phyloP scores from a whole-genome alignment of 305 asterid species.

The Fraxinus sp. region DNA sequence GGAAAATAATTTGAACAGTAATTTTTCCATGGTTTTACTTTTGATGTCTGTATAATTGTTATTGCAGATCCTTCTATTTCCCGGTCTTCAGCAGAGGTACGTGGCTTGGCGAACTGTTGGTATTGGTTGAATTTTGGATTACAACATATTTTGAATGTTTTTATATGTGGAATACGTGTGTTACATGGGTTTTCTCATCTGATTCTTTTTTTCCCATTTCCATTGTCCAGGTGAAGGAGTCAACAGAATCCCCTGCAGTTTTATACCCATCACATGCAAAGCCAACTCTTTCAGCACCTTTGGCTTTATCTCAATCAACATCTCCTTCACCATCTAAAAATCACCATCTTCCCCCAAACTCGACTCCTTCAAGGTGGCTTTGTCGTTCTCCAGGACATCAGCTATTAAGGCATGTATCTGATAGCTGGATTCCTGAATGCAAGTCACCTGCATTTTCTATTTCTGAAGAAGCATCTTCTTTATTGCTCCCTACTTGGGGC shows the following conservation, averaged over 20 bases:
- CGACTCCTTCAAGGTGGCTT: constrained; percentile 72
- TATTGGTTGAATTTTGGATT: constrained; percentile 2
- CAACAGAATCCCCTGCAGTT: constrained; percentile 46
- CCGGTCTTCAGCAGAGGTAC: constrained; percentile 39
- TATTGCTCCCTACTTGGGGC: constrained; percentile 57
- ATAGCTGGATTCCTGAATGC: constrained; percentile 54
- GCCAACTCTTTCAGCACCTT: constrained; percentile 66
- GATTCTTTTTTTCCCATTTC: constrained; percentile 3
- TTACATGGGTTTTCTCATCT: not conserved
- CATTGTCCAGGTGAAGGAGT: constrained; percentile 56
- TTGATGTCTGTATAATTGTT: not conserved
- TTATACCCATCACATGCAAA: constrained; percentile 63
- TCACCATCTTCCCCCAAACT: constrained; percentile 58
- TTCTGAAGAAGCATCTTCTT: constrained; percentile 63
- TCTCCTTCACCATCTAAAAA: constrained; percentile 71
- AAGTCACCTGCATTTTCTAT: constrained; percentile 68
- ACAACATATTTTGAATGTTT: constrained; percentile 13
- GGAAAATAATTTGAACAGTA: not conserved
- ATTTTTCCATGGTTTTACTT: not conserved
- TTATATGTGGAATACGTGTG: not conserved
- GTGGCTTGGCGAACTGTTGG: constrained; percentile 13
- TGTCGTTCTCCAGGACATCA: constrained; percentile 64
- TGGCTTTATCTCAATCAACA: constrained; percentile 61
- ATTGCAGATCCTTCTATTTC: constrained; percentile 45
- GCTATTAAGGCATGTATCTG: constrained; percentile 64